Percentiles rank a stretch among this genome's conserved stretches.
Evolutionary conservation across 768 basidiomycete genomes (phyloP).

Genomic region (Suillus occidentalis): DNA sequence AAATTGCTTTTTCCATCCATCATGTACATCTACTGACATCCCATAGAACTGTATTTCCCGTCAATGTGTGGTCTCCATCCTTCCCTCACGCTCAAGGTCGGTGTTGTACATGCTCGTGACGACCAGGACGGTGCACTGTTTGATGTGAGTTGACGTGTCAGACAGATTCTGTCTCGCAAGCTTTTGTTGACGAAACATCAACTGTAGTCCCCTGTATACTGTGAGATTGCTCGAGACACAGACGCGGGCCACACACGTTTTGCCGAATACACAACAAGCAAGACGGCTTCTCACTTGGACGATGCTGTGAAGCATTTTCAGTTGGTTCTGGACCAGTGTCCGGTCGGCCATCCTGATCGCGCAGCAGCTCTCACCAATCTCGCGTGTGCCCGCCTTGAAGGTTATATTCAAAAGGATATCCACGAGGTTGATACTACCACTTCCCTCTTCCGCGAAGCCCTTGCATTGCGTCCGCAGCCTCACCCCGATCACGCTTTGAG

Average conservation of each 20-base stretch:
- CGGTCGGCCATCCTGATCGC: no score
- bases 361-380: background rate
- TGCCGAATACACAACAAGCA: background rate
- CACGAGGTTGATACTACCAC: background rate
- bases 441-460: background rate
- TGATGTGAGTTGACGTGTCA: background rate
- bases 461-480: background rate
- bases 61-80: background rate
- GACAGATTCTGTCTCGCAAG: background rate
- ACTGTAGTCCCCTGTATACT: background rate
- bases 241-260: background rate
- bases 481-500: background rate
- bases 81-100: background rate
- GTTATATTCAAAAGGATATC: background rate
- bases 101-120: background rate
- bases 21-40: background rate
- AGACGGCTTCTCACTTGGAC: background rate
- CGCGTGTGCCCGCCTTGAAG: background rate
- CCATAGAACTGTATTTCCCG: background rate
- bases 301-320: background rate
- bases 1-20: background rate
- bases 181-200: background rate
- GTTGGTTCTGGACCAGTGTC: no score
- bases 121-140: background rate
- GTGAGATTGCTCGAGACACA: background rate